Base-by-base conservation (phyloP, 768 basidiomycete species). In the Tremella yokohamensis region DNA sequence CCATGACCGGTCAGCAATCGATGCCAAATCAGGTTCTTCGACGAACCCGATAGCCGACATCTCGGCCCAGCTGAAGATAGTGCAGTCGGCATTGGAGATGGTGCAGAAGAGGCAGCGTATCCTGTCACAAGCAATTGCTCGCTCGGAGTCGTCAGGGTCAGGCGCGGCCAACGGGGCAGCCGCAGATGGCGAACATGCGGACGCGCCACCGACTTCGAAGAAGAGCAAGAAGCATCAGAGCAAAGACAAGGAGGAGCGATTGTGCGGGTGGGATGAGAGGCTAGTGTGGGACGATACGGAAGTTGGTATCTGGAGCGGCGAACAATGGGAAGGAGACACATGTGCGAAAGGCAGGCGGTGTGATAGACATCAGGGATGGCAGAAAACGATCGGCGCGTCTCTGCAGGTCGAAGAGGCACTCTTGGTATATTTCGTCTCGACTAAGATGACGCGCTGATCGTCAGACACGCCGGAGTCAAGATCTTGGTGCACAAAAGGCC, bases 281-380 rank as follows among this genome's bases (percentile, higher is more conserved):
- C 52, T 72, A 18, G 49, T 64, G 9, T 60, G 60, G 58, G 60
- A 42, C 25, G 67, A 72, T 63, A 61, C 65, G 19, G 50, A 56
- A 40, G 54, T 69, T 11, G n/a, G 24, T n/a, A 34, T 34, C 8
- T 22, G 49, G 22, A 34, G 51, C 24, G 59, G 47, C 38, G 54
- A 56, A 20, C n/a, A 40, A 22, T 42, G 37, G 48, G 48, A 49
- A 8, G 29, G 52, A 38, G 49, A 50, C 19, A 22, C 8, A 11
- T n/a, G 13, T 8, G 57, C 44, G 12, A 58, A 53, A 7, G 55
- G 53, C 40, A 54, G 63, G 44, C 44, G 58, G 42, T 71, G 69
- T 50, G 69, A 71, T 57, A 44, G 69, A 12, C 70, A 69, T 63
- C 56, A 64, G 51, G 65, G 67, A 58, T 72, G 70, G 67, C 70